Evolutionary conservation across 108 stramenopile species (phyloP).

Genomic region (Skeletonema costatum): DNA sequence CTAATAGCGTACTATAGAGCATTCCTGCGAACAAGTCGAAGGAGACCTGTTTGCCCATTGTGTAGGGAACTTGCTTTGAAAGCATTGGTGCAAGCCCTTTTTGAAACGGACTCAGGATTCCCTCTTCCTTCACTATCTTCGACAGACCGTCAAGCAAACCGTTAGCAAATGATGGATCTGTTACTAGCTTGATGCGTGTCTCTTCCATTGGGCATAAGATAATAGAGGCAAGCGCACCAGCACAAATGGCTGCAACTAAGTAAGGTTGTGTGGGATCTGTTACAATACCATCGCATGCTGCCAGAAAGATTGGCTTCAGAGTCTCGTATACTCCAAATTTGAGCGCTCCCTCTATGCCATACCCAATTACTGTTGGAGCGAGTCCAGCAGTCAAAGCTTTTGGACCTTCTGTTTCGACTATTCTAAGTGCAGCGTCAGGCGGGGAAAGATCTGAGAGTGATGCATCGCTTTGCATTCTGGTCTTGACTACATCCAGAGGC

Average conservation of each 20-base stretch:
- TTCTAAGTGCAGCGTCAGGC: slow-evolving; percentile 51
- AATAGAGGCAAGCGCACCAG: slow-evolving; percentile 57
- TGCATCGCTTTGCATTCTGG: slow-evolving; percentile 46
- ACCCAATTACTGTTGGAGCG: slow-evolving; percentile 87
- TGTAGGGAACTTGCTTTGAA: slow-evolving; percentile 92
- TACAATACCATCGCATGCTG: not conserved
- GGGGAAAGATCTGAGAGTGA: slow-evolving; percentile 23
- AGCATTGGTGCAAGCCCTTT: slow-evolving; percentile 65
- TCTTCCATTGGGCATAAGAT: slow-evolving; percentile 65
- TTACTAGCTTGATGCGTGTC: slow-evolving; percentile 62
- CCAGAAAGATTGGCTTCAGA: slow-evolving; percentile 50
- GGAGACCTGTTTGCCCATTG: slow-evolving; percentile 87
- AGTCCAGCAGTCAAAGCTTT: slow-evolving; percentile 67
- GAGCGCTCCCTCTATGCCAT: slow-evolving; percentile 61
- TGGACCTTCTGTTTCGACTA: slow-evolving; percentile 72
- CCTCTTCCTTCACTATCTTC: slow-evolving; percentile 25
- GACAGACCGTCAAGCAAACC: slow-evolving; percentile 35
- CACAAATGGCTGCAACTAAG: slow-evolving; percentile 48
- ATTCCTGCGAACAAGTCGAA: slow-evolving; percentile 65
- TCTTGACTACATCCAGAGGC: slow-evolving; percentile 88
- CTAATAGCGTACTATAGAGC: slow-evolving; percentile 25
- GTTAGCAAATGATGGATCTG: slow-evolving; percentile 45
- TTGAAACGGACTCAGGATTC: slow-evolving; percentile 23
- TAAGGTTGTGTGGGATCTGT: slow-evolving; percentile 11
- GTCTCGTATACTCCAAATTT: slow-evolving; percentile 77